A percentile compares a stretch with the other conserved stretches of the same genome.
Evolutionary conservation across 768 basidiomycete genomes (phyloP).

Genomic region (Tulasnella sp.): DNA sequence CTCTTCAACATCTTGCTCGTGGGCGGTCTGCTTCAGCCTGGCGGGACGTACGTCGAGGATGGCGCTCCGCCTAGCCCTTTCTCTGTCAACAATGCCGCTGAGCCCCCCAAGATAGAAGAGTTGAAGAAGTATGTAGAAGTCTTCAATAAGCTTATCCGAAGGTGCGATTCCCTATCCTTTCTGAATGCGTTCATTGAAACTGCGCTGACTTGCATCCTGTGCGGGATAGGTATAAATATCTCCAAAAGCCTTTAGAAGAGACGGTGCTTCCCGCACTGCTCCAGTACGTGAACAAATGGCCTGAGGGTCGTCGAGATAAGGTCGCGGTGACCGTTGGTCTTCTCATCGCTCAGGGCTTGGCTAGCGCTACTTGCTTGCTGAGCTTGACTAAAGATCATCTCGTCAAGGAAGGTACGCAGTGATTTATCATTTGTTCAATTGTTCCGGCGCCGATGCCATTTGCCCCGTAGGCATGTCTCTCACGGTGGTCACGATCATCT

Average conservation of each 20-base stretch:
- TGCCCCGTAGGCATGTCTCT: slow-evolving; percentile 55
- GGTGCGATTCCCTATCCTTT: slow-evolving; percentile 38
- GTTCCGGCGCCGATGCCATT: not conserved
- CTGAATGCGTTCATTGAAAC: no score
- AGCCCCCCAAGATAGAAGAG: slow-evolving; percentile 70
- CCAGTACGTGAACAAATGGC: slow-evolving; percentile 85
- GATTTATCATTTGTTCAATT: not conserved
- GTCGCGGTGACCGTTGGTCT: slow-evolving; percentile 72
- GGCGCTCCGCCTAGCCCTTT: slow-evolving; percentile 78
- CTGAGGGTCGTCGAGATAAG: slow-evolving; percentile 64
- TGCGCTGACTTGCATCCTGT: no score
- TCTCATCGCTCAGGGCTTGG: slow-evolving; percentile 73
- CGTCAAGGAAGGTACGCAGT: slow-evolving; percentile 71
- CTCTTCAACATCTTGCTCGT: slow-evolving; percentile 94
- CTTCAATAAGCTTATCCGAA: slow-evolving; percentile 88
- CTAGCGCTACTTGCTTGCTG: slow-evolving; percentile 62
- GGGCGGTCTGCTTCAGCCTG: slow-evolving; percentile 92
- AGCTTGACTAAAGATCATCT: slow-evolving; percentile 88
- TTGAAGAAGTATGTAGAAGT: slow-evolving; percentile 91
- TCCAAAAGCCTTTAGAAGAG: slow-evolving; percentile 91
- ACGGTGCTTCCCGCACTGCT: slow-evolving; percentile 69
- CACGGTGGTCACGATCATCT: slow-evolving; percentile 61
- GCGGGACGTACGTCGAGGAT: slow-evolving; percentile 83
- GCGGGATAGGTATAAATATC: slow-evolving; percentile 99
- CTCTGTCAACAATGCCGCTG: slow-evolving; percentile 71